Conservation (phyloP, 2,329 filamentous ascomycete genomes). For the Neoscytalidium dimidiatum region DNA sequence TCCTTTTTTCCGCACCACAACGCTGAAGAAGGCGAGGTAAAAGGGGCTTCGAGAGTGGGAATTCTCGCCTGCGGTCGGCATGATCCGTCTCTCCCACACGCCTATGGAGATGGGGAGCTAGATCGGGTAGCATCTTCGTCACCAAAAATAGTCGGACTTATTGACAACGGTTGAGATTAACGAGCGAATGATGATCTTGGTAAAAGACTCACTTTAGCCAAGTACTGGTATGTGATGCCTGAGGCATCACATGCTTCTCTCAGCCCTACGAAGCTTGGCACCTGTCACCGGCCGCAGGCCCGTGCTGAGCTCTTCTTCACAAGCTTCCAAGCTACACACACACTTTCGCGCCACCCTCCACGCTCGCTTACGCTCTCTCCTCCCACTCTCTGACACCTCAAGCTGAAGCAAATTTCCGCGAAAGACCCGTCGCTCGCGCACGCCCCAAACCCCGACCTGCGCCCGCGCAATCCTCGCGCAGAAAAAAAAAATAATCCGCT, state of each 20-base stretch:
- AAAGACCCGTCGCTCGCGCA: no score
- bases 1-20: no score
- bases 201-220: neutral
- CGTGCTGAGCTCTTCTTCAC: conserved; percentile 14
- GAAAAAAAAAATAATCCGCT: neutral
- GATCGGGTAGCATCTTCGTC: neutral
- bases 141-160: neutral
- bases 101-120: neutral
- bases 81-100: neutral
- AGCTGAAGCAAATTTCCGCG: no score
- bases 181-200: conserved; percentile 6
- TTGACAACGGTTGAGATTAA: neutral
- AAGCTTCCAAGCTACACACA: neutral
- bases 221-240: neutral
- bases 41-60: neutral
- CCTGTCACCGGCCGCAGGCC: neutral
- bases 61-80: conserved; percentile 3
- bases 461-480: no score
- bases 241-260: neutral
- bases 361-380: neutral
- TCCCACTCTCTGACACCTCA: neutral
- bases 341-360: neutral
- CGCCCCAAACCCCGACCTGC: neutral
- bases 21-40: neutral
- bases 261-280: conserved; percentile 16